Percentiles rank a stretch among this genome's conserved stretches.
These are phyloP conservation scores for Penicillium hordei DNA, from an alignment of 2,329 filamentous ascomycete species.

Conservation along the genomic window DNA sequence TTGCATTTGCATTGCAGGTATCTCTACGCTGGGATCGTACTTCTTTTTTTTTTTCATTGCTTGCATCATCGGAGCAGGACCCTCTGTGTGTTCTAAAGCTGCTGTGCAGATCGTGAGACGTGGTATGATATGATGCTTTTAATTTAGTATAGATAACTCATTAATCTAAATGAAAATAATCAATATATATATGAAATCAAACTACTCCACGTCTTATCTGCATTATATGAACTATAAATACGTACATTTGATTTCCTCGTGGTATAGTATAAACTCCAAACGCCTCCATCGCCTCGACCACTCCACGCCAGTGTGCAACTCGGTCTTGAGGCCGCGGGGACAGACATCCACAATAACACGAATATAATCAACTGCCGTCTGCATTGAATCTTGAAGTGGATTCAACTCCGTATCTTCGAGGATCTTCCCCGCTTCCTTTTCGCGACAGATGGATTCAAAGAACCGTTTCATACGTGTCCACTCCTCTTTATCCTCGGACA, in stretches of 20 bases:
- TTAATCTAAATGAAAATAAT: constrained; percentile 1
- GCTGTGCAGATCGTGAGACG: constrained; percentile 23
- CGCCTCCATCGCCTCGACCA: constrained; percentile 8
- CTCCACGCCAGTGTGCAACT: constrained; percentile 15
- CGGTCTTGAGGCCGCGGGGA: constrained; percentile 23
- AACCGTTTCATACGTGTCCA: constrained; percentile 24
- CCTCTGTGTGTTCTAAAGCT: constrained; percentile 15
- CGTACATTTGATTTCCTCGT: background rate
- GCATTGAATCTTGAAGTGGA: constrained; percentile 27
- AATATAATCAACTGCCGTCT: constrained; percentile 29
- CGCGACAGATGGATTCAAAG: constrained; percentile 27
- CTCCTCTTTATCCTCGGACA: constrained; percentile 20
- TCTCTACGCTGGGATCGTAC: constrained; percentile 1
- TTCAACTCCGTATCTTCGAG: constrained; percentile 10
- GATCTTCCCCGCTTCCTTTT: constrained; percentile 18
- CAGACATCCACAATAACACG: constrained; percentile 34
- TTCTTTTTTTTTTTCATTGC: background rate
- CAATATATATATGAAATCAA: background rate
- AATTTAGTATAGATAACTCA: constrained; percentile 11
- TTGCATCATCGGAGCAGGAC: constrained; percentile 11
- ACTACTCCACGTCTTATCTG: background rate
- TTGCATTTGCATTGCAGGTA: background rate
- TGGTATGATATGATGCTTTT: constrained; percentile 14
- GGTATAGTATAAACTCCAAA: background rate
- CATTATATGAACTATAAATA: no score